A percentile compares a stretch with the other conserved stretches of the same genome.
Evolutionary conservation across 768 basidiomycete genomes (phyloP).

Genomic region (Psilocybe subaeruginosa): DNA sequence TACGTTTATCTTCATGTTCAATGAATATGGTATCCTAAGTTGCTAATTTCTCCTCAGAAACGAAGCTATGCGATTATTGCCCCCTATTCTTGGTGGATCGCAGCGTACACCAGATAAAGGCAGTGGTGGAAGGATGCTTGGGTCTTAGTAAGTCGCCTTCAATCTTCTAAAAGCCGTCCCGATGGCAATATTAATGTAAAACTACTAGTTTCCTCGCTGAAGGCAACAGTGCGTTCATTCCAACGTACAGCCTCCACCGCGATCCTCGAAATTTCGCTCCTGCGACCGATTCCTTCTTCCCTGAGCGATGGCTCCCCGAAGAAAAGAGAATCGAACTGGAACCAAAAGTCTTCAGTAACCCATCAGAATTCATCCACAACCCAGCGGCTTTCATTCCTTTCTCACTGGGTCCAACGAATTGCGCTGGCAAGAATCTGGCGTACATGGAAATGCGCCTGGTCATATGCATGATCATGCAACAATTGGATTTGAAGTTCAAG

Average conservation of each 20-base stretch:
- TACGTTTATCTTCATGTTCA: constrained; percentile 15
- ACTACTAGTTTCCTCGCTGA: constrained; percentile 34
- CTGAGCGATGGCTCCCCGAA: constrained; percentile 39
- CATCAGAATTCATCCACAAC: constrained; percentile 27
- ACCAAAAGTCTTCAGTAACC: constrained; percentile 34
- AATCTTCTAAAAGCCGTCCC: neutral
- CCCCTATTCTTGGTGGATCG: constrained; percentile 35
- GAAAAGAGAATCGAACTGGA: constrained; percentile 28
- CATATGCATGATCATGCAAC: constrained; percentile 28
- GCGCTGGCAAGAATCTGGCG: constrained; percentile 46
- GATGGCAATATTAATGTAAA: neutral
- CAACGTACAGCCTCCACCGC: constrained; percentile 36
- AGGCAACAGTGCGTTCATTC: constrained; percentile 40
- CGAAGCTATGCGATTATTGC: constrained; percentile 39
- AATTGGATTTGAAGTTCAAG: constrained; percentile 30
- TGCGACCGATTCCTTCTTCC: constrained; percentile 35
- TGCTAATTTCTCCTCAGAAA: constrained; percentile 25
- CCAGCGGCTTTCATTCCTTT: constrained; percentile 37
- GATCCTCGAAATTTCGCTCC: constrained; percentile 41
- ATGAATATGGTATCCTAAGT: neutral
- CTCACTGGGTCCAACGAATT: constrained; percentile 51
- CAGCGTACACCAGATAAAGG: constrained; percentile 34
- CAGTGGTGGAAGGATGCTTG: constrained; percentile 33
- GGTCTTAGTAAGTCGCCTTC: constrained; percentile 23
- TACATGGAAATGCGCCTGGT: constrained; percentile 39